A percentile compares a stretch with the other conserved stretches of the same genome.
These are phyloP conservation scores for Amniculicola lignicola DNA, from an alignment of 495 filamentous ascomycete species.

Conservation along the genomic window DNA sequence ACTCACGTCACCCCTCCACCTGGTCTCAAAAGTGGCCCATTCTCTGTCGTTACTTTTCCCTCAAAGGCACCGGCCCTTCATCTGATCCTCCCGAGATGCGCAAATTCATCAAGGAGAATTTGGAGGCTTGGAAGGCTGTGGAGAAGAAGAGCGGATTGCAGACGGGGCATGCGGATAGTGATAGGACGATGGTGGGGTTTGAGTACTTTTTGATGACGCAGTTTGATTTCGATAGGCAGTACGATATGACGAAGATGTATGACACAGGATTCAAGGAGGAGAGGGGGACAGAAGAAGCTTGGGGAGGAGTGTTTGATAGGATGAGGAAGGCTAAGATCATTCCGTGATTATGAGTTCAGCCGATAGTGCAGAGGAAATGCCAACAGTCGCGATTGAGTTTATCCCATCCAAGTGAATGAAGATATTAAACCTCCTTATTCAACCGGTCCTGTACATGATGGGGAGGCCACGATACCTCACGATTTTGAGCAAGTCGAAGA, in stretches of 20 bases:
- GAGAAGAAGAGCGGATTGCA: conserved; percentile 37
- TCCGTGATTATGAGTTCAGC: too few species aligned
- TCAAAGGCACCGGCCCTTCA: conserved; percentile 28
- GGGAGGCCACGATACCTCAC: too few species aligned
- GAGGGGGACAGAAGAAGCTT: conserved; percentile 30
- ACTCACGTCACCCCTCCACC: conserved; percentile 30
- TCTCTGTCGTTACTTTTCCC: conserved; percentile 37
- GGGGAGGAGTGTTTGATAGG: conserved; percentile 36
- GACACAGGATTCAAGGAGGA: conserved; percentile 38
- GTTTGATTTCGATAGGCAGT: conserved; percentile 42
- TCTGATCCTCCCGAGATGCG: conserved; percentile 25
- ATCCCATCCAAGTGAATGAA: too few species aligned
- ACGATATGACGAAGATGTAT: conserved; percentile 40
- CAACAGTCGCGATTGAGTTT: too few species aligned
- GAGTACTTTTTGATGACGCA: conserved; percentile 39
- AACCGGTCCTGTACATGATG: too few species aligned
- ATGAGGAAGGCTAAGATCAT: conserved; percentile 39
- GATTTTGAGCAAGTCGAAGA: too few species aligned
- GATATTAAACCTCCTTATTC: too few species aligned
- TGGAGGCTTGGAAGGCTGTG: conserved; percentile 35
- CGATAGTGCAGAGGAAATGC: too few species aligned
- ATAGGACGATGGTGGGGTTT: conserved; percentile 35
- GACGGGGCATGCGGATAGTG: conserved; percentile 35
- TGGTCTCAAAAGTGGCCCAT: conserved; percentile 38
- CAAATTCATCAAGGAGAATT: conserved; percentile 36